Evolutionary conservation across 352 stramenopile genomes (phyloP).

Genomic region (Phytophthora europaea): DNA sequence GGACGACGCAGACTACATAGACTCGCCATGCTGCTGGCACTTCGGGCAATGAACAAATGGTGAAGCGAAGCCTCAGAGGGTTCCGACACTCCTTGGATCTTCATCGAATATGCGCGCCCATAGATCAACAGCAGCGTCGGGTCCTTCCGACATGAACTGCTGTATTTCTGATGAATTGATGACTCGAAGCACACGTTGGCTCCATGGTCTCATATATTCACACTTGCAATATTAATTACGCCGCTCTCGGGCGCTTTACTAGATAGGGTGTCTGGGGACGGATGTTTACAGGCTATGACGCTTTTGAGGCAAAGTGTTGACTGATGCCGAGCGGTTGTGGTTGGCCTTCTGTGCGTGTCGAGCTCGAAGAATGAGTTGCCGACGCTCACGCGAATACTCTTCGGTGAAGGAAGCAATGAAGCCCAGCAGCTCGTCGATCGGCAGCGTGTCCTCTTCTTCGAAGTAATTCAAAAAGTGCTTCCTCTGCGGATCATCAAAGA

Average conservation of each 20-base stretch:
- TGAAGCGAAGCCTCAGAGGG: too few relatives aligned
- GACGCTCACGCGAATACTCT: constrained; percentile 44
- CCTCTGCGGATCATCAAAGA: constrained; percentile 43
- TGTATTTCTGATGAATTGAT: neutral
- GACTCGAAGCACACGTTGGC: neutral
- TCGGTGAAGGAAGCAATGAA: constrained; percentile 28
- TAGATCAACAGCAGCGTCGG: neutral
- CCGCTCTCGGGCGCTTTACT: neutral
- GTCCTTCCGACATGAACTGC: neutral
- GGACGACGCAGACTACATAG: neutral
- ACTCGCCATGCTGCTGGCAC: neutral
- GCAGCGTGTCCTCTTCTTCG: constrained; percentile 72
- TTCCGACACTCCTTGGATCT: neutral
- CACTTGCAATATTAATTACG: constrained; percentile 1
- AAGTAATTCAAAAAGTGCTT: constrained; percentile 79
- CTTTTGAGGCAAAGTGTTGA: constrained; percentile 23
- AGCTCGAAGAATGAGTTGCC: constrained; percentile 46
- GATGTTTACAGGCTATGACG: constrained; percentile 36
- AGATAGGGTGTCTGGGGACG: neutral
- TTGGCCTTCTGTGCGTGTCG: constrained; percentile 28
- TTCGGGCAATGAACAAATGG: neutral
- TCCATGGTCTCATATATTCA: constrained; percentile 1
- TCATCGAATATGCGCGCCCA: neutral
- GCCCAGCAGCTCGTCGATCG: constrained; percentile 73
- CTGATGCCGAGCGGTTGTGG: constrained; percentile 12